Evolutionary conservation across 257 asterid species (phyloP).

Genomic region (Capsicum chinense): DNA sequence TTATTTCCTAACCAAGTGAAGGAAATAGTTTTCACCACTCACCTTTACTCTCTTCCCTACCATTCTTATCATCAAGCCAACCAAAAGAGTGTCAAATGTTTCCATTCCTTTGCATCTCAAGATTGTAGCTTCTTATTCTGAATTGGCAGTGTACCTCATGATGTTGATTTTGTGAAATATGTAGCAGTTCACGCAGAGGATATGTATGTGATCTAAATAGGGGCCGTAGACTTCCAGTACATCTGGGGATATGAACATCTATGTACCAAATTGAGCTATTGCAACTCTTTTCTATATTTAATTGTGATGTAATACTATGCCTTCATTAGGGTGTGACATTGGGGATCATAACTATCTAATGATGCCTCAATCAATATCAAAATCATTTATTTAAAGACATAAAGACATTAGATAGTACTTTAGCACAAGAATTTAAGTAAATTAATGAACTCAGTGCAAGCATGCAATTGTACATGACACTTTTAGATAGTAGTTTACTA

Average conservation of each 20-base stretch:
- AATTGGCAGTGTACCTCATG: not conserved
- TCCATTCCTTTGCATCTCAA: not conserved
- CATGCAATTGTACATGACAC: not conserved
- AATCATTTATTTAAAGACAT: not conserved
- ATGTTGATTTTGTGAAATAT: not conserved
- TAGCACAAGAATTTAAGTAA: not conserved
- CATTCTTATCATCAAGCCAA: not conserved
- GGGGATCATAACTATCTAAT: not conserved
- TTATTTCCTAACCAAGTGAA: not conserved
- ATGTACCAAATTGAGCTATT: not conserved
- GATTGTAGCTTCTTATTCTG: not conserved
- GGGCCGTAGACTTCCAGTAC: not conserved
- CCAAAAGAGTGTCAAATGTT: not conserved
- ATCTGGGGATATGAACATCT: not conserved
- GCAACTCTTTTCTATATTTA: not conserved
- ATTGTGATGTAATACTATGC: slow-evolving; percentile 1
- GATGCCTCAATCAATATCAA: slow-evolving; percentile 9
- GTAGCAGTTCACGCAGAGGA: not conserved
- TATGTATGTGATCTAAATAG: not conserved
- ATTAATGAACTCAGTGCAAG: not conserved
- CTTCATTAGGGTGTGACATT: not conserved
- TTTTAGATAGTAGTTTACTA: not conserved
- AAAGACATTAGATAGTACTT: not conserved
- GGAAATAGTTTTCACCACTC: not conserved
- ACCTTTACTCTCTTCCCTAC: not conserved